Conservation (phyloP, 169 alveolate species). For the Eimeria acervulina region DNA sequence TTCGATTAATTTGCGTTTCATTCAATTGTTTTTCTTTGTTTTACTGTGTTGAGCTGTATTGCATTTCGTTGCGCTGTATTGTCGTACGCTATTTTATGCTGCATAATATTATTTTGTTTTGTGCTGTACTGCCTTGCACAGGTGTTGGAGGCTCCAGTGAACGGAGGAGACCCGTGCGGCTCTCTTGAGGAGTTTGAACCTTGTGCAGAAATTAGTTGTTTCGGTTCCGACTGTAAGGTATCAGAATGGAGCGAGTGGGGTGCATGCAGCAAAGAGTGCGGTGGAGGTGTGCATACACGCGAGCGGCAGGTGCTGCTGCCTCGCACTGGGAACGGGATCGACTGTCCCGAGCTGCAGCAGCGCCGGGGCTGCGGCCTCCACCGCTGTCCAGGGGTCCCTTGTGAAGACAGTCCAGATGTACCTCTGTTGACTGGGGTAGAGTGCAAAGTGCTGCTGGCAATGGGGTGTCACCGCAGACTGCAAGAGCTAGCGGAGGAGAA, state of each 20-base stretch:
- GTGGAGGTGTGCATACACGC: conserved; percentile 88
- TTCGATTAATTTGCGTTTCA: no score
- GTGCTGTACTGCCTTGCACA: not conserved
- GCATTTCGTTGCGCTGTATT: not conserved
- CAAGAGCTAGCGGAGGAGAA: conserved; percentile 85
- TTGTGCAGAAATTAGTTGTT: conserved; percentile 82
- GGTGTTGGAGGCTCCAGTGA: conserved; percentile 75
- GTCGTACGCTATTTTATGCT: no score
- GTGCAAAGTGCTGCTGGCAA: conserved; percentile 85
- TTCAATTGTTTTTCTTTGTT: not conserved
- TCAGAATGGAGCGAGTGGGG: conserved; percentile 87
- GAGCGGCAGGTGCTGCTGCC: conserved; percentile 81
- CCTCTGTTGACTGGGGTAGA: conserved; percentile 84
- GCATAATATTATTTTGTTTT: no score
- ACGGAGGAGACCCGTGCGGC: conserved; percentile 84
- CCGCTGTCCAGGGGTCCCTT: conserved; percentile 82
- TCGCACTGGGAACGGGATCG: conserved; percentile 60
- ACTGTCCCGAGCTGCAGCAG: conserved; percentile 75
- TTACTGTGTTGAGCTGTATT: not conserved
- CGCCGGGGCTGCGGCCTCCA: conserved; percentile 79
- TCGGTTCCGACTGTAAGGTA: conserved; percentile 85
- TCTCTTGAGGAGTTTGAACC: conserved; percentile 83
- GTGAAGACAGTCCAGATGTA: conserved; percentile 87
- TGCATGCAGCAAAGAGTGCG: conserved; percentile 81
- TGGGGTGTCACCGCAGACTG: conserved; percentile 86